These are phyloP conservation scores for Aeminium ludgeri DNA, from an alignment of 495 filamentous ascomycete species.

Conservation along the genomic window DNA sequence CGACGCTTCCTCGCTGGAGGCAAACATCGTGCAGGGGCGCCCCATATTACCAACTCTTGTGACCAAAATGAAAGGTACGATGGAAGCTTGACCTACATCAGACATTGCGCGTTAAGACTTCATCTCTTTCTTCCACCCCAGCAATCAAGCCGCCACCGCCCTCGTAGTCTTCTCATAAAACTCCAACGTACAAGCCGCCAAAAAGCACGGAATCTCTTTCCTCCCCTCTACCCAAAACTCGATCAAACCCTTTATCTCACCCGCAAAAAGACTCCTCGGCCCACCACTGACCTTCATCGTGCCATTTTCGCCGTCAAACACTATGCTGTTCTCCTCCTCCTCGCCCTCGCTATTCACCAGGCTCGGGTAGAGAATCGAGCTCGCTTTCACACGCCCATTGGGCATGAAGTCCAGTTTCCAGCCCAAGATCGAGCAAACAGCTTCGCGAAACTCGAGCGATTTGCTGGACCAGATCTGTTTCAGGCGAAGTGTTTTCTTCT, in stretches of 20 bases:
- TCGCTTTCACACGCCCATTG: conserved; percentile 78
- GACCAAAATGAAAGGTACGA: too few relatives aligned
- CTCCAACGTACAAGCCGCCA: conserved; percentile 77
- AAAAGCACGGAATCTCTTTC: conserved; percentile 79
- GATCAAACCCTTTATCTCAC: conserved; percentile 64
- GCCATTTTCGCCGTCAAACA: conserved; percentile 90
- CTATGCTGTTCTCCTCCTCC: conserved; percentile 69
- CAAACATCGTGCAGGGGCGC: too few relatives aligned
- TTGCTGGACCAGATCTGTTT: conserved; percentile 83
- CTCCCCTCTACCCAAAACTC: conserved; percentile 87
- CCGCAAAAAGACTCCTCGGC: conserved; percentile 67
- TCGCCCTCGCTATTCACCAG: conserved; percentile 34
- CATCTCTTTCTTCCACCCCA: conserved; percentile 25
- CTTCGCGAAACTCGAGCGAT: conserved; percentile 81
- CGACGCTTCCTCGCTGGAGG: too few relatives aligned
- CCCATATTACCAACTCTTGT: too few relatives aligned
- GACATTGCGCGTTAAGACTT: too few relatives aligned
- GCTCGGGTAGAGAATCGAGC: conserved; percentile 58
- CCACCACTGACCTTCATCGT: conserved; percentile 96
- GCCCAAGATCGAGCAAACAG: conserved; percentile 71
- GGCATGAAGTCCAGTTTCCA: conserved; percentile 88
- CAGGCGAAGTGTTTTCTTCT: conserved; percentile 69
- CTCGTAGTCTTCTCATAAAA: conserved; percentile 72
- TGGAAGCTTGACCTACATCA: too few relatives aligned
- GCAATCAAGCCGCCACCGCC: too few relatives aligned